Evolutionary conservation across 2,329 filamentous ascomycete species (phyloP).

Genomic region (Sporothrix mexicana): DNA sequence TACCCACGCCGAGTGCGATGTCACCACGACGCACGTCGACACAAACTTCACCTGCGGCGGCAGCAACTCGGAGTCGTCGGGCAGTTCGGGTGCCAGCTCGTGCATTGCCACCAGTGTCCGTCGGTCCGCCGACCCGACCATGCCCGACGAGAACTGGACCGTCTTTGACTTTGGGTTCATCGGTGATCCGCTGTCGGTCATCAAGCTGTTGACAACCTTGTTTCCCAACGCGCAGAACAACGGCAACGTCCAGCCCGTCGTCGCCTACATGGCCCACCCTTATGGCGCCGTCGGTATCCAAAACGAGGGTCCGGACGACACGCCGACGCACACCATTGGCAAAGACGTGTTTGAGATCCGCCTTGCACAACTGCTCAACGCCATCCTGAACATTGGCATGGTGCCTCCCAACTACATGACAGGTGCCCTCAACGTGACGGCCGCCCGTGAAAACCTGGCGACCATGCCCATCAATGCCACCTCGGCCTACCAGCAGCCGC

Average conservation of each 20-base stretch:
- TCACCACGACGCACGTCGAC: slow-evolving; percentile 27
- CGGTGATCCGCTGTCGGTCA: slow-evolving; percentile 3
- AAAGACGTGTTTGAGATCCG: slow-evolving; percentile 19
- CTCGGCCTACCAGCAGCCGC: background rate
- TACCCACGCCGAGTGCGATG: slow-evolving; percentile 31
- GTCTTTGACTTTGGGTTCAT: slow-evolving; percentile 28
- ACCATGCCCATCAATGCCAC: background rate
- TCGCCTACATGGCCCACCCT: slow-evolving; percentile 31
- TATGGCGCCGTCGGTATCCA: background rate
- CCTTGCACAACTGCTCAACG: slow-evolving; percentile 34
- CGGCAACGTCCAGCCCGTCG: slow-evolving; percentile 16
- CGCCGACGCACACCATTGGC: background rate
- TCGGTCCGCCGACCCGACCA: slow-evolving; percentile 6
- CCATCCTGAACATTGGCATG: slow-evolving; percentile 22
- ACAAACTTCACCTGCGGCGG: slow-evolving; percentile 25
- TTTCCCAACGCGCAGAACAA: slow-evolving; percentile 15
- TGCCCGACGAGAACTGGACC: slow-evolving; percentile 28
- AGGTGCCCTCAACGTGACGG: slow-evolving; percentile 19
- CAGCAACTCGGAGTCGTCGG: background rate
- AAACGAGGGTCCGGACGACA: background rate
- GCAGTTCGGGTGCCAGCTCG: slow-evolving; percentile 2
- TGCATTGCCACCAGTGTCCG: slow-evolving; percentile 29
- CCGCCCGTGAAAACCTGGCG: background rate
- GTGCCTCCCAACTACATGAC: background rate
- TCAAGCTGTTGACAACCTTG: background rate